Conservation (phyloP, 1,284 basidiomycete species). For the Trametes sp. region DNA sequence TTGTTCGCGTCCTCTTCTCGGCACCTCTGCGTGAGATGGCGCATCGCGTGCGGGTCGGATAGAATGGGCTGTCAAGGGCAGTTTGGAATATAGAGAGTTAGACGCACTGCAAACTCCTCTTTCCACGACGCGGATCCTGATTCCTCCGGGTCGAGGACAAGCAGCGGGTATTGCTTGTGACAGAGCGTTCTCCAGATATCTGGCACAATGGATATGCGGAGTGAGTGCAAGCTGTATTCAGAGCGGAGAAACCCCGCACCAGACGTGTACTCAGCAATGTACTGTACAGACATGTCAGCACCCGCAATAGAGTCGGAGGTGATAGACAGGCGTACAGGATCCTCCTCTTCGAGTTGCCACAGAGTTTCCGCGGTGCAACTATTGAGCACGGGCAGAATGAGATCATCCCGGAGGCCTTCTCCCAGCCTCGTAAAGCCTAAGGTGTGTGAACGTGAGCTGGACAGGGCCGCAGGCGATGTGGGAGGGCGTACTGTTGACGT, state of each 20-base stretch:
- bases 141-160: conserved; percentile 53
- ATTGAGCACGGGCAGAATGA: conserved; percentile 75
- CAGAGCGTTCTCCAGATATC: conserved; percentile 77
- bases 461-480: background rate
- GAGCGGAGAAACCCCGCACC: conserved; percentile 48
- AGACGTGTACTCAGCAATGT: conserved; percentile 62
- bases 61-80: background rate
- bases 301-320: background rate
- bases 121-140: conserved; percentile 65
- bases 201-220: conserved; percentile 41
- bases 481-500: conserved; percentile 60
- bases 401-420: conserved; percentile 62
- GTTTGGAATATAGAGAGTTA: background rate
- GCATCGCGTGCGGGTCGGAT: conserved; percentile 2
- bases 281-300: conserved; percentile 46
- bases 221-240: conserved; percentile 11
- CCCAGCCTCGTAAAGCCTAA: conserved; percentile 39
- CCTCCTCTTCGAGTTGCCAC: conserved; percentile 67
- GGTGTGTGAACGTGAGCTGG: conserved; percentile 5
- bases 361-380: conserved; percentile 75
- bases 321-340: conserved; percentile 60
- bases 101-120: conserved; percentile 69
- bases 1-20: conserved; percentile 45
- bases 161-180: conserved; percentile 61
- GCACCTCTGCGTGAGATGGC: conserved; percentile 4